These are phyloP conservation scores for Epichloe brachyelytri DNA, from an alignment of 2,329 filamentous ascomycete genomes.

Conservation along the genomic window DNA sequence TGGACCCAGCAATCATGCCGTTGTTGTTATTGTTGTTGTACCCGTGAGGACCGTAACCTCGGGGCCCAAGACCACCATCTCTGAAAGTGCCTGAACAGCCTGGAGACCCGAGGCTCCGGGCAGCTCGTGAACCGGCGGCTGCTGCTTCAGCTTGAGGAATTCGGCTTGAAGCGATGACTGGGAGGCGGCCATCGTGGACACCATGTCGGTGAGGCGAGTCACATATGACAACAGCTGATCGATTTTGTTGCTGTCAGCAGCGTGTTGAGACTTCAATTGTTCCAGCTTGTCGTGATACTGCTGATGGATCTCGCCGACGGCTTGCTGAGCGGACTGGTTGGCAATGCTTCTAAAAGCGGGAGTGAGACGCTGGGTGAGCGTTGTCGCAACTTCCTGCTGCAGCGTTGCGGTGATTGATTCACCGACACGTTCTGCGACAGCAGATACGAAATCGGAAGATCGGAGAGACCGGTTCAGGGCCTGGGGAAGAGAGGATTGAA, in stretches of 20 bases:
- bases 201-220: slow-evolving; percentile 51
- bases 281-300: slow-evolving; percentile 39
- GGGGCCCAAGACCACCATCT: slow-evolving; percentile 1
- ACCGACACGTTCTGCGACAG: slow-evolving; percentile 56
- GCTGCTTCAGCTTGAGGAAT: slow-evolving; percentile 44
- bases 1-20: slow-evolving; percentile 13
- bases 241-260: slow-evolving; percentile 49
- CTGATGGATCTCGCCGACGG: slow-evolving; percentile 56
- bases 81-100: slow-evolving; percentile 4
- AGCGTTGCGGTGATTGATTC: slow-evolving; percentile 54
- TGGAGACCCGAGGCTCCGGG: slow-evolving; percentile 16
- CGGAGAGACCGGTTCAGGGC: slow-evolving; percentile 44
- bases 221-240: slow-evolving; percentile 58
- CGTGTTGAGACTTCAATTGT: slow-evolving; percentile 36
- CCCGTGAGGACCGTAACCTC: slow-evolving; percentile 5
- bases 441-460: slow-evolving; percentile 58
- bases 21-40: slow-evolving; percentile 16
- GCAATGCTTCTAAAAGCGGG: slow-evolving; percentile 54
- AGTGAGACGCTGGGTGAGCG: slow-evolving; percentile 49
- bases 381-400: slow-evolving; percentile 52
- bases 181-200: slow-evolving; percentile 54
- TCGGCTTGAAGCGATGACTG: slow-evolving; percentile 58
- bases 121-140: slow-evolving; percentile 32
- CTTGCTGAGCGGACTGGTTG: slow-evolving; percentile 51
- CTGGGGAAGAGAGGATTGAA: slow-evolving; percentile 58